These are phyloP conservation scores for Naganishia friedmannii DNA, from an alignment of 768 basidiomycete genomes.

Conservation along the genomic window DNA sequence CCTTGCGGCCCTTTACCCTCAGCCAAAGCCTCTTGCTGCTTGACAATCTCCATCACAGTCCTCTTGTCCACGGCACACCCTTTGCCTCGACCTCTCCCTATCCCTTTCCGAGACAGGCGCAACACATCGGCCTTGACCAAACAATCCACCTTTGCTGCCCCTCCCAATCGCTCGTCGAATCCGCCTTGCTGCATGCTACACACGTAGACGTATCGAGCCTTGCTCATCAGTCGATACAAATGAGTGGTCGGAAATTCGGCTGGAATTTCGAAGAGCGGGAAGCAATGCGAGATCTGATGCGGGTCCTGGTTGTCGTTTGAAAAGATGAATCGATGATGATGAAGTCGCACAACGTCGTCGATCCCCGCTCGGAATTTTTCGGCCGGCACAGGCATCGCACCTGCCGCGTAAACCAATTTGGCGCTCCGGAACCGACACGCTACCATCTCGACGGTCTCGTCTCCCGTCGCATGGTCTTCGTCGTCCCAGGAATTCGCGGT, in stretches of 20 bases:
- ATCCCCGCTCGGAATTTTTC: slow-evolving; percentile 39
- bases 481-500: slow-evolving; percentile 54
- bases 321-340: slow-evolving; percentile 51
- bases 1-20: slow-evolving; percentile 26
- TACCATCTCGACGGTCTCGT: slow-evolving; percentile 49
- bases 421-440: slow-evolving; percentile 52
- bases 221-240: slow-evolving; percentile 42
- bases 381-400: slow-evolving; percentile 47
- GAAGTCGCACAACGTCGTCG: slow-evolving; percentile 50
- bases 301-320: slow-evolving; percentile 7
- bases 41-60: slow-evolving; percentile 42
- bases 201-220: slow-evolving; percentile 51
- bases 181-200: slow-evolving; percentile 52
- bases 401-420: slow-evolving; percentile 53
- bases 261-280: slow-evolving; percentile 51
- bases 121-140: slow-evolving; percentile 53
- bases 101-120: slow-evolving; percentile 41
- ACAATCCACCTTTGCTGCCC: slow-evolving; percentile 54
- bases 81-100: slow-evolving; percentile 37
- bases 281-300: slow-evolving; percentile 44
- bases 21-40: slow-evolving; percentile 33
- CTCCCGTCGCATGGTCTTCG: slow-evolving; percentile 28
- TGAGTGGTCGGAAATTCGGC: slow-evolving; percentile 54
- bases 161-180: slow-evolving; percentile 53
- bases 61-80: slow-evolving; percentile 47